These are phyloP conservation scores for Eucalyptus paniculata DNA, from an alignment of 345 rosid species.

Conservation along the genomic window DNA sequence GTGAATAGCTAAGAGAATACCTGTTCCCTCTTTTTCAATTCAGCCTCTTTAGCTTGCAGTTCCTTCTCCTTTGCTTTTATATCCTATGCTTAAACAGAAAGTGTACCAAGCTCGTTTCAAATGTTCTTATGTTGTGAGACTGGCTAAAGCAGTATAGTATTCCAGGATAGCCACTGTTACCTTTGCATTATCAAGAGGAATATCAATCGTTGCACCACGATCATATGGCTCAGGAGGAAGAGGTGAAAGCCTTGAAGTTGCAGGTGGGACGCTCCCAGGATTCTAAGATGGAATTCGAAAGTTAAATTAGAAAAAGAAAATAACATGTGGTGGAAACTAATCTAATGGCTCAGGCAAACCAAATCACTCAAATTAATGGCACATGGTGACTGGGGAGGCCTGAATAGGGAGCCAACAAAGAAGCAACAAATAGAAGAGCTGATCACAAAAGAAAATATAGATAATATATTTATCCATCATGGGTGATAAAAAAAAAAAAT, in stretches of 20 bases:
- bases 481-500: background rate
- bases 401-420: background rate
- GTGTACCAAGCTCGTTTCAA: background rate
- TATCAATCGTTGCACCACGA: constrained; percentile 72
- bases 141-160: background rate
- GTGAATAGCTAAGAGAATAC: constrained; percentile 6
- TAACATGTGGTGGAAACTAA: background rate
- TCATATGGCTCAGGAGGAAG: constrained; percentile 95
- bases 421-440: background rate
- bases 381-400: background rate
- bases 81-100: constrained; percentile 35
- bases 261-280: constrained; percentile 64
- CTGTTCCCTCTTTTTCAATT: constrained; percentile 78
- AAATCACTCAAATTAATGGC: background rate
- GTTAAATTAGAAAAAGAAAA: background rate
- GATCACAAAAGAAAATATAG: background rate
- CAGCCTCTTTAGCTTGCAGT: constrained; percentile 91
- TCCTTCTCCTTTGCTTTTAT: constrained; percentile 80
- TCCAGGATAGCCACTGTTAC: constrained; percentile 5
- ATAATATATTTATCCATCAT: background rate
- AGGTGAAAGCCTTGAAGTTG: constrained; percentile 68
- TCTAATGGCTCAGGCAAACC: background rate
- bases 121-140: background rate
- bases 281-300: constrained; percentile 27
- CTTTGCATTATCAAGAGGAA: constrained; percentile 75